phyloP scores from a whole-genome alignment of 2,329 filamentous ascomycete genomes.

The Akanthomyces uredinophilus region DNA sequence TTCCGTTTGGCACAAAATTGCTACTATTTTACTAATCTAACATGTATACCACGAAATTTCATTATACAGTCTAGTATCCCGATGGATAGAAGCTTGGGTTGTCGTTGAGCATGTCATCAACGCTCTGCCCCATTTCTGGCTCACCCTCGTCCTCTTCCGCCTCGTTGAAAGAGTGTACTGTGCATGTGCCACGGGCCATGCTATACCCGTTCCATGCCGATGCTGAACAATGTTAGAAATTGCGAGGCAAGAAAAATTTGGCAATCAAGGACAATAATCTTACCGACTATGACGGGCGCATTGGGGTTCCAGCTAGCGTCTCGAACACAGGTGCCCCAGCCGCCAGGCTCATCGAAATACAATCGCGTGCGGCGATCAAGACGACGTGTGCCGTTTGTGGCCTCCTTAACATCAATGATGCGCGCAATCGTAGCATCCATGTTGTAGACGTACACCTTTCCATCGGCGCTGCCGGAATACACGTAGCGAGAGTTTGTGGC shows the following conservation, averaged over 20 bases:
- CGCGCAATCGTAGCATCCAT: conserved; percentile 79
- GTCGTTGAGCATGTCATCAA: conserved; percentile 54
- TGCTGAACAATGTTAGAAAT: conserved; percentile 42
- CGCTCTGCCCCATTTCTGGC: conserved; percentile 48
- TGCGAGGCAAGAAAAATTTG: neutral
- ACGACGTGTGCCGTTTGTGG: conserved; percentile 60
- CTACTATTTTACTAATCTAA: neutral
- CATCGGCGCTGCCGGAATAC: conserved; percentile 85
- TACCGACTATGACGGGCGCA: conserved; percentile 69
- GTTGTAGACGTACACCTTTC: conserved; percentile 88
- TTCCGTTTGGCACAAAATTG: neutral
- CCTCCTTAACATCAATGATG: conserved; percentile 69
- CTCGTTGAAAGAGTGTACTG: conserved; percentile 74
- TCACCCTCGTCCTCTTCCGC: conserved; percentile 59
- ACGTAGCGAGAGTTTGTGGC: conserved; percentile 89
- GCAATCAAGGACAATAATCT: conserved; percentile 24
- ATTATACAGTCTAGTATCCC: conserved; percentile 7
- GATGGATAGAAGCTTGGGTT: conserved; percentile 23
- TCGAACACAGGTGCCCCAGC: conserved; percentile 74
- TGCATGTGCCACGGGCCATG: conserved; percentile 68
- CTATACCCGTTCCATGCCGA: conserved; percentile 79
- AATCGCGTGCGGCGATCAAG: conserved; percentile 48
- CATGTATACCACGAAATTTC: neutral
- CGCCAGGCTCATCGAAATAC: conserved; percentile 50
- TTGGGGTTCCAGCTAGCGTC: conserved; percentile 90